These are phyloP conservation scores for Neofusicoccum laricinum DNA, from an alignment of 2,329 filamentous ascomycete genomes.

Conservation along the genomic window DNA sequence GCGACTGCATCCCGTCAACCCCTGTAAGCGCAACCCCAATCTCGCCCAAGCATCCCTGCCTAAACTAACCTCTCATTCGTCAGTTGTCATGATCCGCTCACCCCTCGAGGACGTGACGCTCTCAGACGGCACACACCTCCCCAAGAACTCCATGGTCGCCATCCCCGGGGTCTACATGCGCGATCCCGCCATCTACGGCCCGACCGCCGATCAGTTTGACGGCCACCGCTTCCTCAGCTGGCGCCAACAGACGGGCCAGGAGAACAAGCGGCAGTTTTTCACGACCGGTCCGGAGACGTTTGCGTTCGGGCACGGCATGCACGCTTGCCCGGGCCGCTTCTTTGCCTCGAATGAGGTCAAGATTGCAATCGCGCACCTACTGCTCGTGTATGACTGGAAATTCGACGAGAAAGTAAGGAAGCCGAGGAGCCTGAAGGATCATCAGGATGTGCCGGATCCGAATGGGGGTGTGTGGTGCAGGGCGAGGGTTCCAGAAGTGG, in stretches of 20 bases:
- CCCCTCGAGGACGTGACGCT: constrained; percentile 19
- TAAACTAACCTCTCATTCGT: not conserved
- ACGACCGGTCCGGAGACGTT: constrained; percentile 24
- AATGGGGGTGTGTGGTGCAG: not conserved
- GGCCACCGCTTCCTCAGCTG: constrained; percentile 15
- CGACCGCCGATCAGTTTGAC: constrained; percentile 18
- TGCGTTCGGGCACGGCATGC: constrained; percentile 29
- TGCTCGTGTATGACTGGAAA: constrained; percentile 30
- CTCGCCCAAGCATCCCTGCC: no score
- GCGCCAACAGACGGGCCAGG: not conserved
- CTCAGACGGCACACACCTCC: constrained; percentile 19
- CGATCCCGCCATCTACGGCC: constrained; percentile 11
- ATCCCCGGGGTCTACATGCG: constrained; percentile 8
- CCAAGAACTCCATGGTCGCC: constrained; percentile 16
- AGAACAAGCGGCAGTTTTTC: constrained; percentile 26
- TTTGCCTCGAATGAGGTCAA: constrained; percentile 34
- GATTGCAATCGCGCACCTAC: constrained; percentile 27
- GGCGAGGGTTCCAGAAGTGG: not conserved
- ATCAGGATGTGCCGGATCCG: not conserved
- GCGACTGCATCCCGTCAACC: constrained; percentile 14
- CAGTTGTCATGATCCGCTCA: constrained; percentile 9
- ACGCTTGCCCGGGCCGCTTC: constrained; percentile 33
- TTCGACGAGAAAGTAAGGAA: not conserved
- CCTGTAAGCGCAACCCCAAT: not conserved
- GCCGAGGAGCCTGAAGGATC: not conserved